phyloP scores from a whole-genome alignment of 306 rosid species.

The Prosopis cineraria region DNA sequence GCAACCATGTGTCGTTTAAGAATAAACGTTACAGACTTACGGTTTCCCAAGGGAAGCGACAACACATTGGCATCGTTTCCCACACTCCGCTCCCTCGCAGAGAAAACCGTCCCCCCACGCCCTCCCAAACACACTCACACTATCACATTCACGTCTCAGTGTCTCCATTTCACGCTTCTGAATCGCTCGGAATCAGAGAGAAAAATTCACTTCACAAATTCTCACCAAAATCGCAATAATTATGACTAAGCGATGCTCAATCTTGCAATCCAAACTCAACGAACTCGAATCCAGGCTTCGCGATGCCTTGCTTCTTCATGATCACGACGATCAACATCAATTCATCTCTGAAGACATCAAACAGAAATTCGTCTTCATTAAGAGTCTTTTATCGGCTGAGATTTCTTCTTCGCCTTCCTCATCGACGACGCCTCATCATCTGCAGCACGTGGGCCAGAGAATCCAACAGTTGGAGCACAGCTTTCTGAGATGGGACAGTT shows the following conservation, averaged over 20 bases:
- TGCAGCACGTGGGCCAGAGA: conserved; percentile 30
- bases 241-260: conserved; percentile 31
- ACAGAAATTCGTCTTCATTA: conserved; percentile 39
- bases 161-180: background rate
- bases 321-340: background rate
- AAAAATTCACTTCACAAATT: background rate
- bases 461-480: conserved; percentile 27
- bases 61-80: conserved; percentile 8
- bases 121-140: background rate
- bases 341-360: conserved; percentile 22
- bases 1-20: background rate
- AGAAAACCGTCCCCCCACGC: background rate
- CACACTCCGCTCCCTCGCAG: background rate
- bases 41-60: background rate
- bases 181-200: background rate
- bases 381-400: conserved; percentile 49
- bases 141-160: background rate
- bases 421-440: conserved; percentile 25
- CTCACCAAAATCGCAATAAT: background rate
- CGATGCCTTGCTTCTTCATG: background rate
- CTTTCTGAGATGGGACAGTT: conserved; percentile 30
- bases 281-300: conserved; percentile 42
- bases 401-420: conserved; percentile 37
- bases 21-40: conserved; percentile 16
- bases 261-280: conserved; percentile 40